phyloP scores from a whole-genome alignment of 1,139 yeast species.

The Blastobotrys indianensis region DNA sequence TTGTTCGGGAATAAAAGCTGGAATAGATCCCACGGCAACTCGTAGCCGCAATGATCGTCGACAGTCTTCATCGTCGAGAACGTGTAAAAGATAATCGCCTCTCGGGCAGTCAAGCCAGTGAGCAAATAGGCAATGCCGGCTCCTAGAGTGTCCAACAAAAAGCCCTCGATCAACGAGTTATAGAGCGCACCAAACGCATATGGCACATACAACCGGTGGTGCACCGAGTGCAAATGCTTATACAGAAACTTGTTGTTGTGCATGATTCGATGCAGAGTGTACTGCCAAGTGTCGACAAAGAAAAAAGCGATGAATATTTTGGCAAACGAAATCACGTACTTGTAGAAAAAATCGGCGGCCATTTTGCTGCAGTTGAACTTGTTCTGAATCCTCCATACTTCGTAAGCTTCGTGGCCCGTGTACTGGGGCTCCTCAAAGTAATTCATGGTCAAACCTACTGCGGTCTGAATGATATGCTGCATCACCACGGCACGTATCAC shows the following conservation, averaged over 20 bases:
- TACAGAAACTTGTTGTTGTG: constrained; percentile 73
- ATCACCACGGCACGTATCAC: constrained; percentile 76
- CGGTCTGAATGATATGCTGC: constrained; percentile 79
- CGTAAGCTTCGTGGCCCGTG: constrained; percentile 67
- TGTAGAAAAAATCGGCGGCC: constrained; percentile 18
- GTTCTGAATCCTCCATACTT: constrained; percentile 61
- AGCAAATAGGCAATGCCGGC: constrained; percentile 74
- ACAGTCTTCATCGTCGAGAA: constrained; percentile 94
- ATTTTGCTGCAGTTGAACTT: constrained; percentile 19
- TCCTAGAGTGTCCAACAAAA: constrained; percentile 83
- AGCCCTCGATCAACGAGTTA: constrained; percentile 92
- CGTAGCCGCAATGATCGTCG: constrained; percentile 96
- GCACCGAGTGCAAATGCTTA: constrained; percentile 83
- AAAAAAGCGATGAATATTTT: constrained; percentile 59
- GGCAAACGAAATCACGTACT: constrained; percentile 41
- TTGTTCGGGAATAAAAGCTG: constrained; percentile 89
- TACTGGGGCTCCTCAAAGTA: constrained; percentile 55
- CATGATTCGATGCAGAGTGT: constrained; percentile 82
- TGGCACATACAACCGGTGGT: constrained; percentile 90
- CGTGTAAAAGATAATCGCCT: constrained; percentile 64
- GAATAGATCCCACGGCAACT: constrained; percentile 84
- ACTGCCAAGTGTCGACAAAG: constrained; percentile 89
- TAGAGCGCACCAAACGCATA: constrained; percentile 95
- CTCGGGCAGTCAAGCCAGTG: constrained; percentile 67
- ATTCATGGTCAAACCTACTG: constrained; percentile 55